phyloP scores from a whole-genome alignment of 768 basidiomycete genomes.

The Lactifluus rugatus region DNA sequence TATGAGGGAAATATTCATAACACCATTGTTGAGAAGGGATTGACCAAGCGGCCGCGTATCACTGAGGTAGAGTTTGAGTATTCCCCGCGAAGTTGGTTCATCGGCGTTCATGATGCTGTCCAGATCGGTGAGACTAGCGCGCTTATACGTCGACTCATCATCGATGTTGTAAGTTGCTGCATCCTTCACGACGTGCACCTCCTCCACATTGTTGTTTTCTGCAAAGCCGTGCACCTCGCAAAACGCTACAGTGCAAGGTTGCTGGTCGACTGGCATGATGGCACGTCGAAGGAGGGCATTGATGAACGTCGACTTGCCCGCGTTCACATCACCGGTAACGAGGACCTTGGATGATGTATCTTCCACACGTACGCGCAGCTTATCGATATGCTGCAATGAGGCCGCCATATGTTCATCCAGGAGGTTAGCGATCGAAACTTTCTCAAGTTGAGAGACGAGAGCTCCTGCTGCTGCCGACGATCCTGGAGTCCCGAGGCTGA shows the following conservation, averaged over 20 bases:
- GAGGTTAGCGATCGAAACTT: slow-evolving; percentile 84
- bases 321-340: slow-evolving; percentile 96
- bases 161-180: slow-evolving; percentile 54
- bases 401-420: slow-evolving; percentile 74
- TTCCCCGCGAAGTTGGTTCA: slow-evolving; percentile 48
- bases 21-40: slow-evolving; percentile 88
- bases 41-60: slow-evolving; percentile 70
- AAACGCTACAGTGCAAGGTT: slow-evolving; percentile 94
- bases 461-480: slow-evolving; percentile 51
- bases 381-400: slow-evolving; percentile 70
- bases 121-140: slow-evolving; percentile 55
- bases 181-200: slow-evolving; percentile 74
- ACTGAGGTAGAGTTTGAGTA: slow-evolving; percentile 83
- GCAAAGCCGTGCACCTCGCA: slow-evolving; percentile 91
- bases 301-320: slow-evolving; percentile 97
- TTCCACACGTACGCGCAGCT: slow-evolving; percentile 75
- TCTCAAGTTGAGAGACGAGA: slow-evolving; percentile 88
- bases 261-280: slow-evolving; percentile 96
- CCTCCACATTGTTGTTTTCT: slow-evolving; percentile 71
- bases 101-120: slow-evolving; percentile 72
- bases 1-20: slow-evolving; percentile 96
- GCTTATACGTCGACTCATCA: slow-evolving; percentile 70
- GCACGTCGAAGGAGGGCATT: slow-evolving; percentile 86
- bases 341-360: slow-evolving; percentile 94
- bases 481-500: slow-evolving; percentile 75